Evolutionary conservation across 176 grass and related monocot genomes (phyloP).

Genomic region (Saccharum officinarum): DNA sequence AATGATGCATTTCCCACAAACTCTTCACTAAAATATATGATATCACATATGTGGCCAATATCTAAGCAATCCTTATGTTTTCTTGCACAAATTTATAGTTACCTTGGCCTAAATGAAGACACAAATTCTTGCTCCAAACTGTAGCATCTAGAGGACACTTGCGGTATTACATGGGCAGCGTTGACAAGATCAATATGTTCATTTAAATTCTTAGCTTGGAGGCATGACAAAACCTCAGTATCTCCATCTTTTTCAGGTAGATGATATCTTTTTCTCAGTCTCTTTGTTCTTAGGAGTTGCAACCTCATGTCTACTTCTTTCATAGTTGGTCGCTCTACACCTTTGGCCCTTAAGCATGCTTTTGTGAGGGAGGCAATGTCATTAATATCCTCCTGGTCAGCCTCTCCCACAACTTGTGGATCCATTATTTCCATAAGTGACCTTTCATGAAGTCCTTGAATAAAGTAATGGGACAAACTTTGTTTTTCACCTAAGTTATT

Average conservation of each 20-base stretch:
- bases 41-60: no score
- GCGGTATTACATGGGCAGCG: background rate
- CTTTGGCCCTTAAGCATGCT: background rate
- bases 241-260: background rate
- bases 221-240: background rate
- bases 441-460: background rate
- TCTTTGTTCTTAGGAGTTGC: background rate
- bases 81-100: no score
- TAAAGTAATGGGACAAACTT: background rate
- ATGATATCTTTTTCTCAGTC: background rate
- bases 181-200: background rate
- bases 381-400: background rate
- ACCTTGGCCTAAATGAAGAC: background rate
- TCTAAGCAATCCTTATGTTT: background rate
- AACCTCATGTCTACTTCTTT: background rate
- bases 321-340: background rate
- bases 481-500: background rate
- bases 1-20: no score
- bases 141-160: background rate
- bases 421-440: background rate
- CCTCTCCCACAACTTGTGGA: background rate
- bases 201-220: background rate
- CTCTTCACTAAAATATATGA: no score
- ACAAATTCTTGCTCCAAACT: background rate
- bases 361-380: background rate